Evolutionary conservation across 2,329 filamentous ascomycete genomes (phyloP).

Genomic region (Fusarium buharicum): DNA sequence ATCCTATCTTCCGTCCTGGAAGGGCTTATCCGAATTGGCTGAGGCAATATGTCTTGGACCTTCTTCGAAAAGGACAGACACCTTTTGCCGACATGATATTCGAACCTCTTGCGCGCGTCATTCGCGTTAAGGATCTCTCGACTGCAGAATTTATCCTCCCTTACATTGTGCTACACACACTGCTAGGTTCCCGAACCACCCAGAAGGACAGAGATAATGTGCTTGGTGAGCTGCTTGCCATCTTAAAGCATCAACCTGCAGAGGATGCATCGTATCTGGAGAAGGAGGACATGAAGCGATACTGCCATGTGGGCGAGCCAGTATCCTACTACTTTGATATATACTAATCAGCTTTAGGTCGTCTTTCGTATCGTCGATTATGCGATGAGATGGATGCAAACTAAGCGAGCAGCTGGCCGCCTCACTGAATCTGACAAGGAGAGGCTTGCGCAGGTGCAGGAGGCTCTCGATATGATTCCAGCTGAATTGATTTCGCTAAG

Average conservation of each 20-base stretch:
- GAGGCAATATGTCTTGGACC: slow-evolving; percentile 79
- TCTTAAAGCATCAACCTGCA: slow-evolving; percentile 72
- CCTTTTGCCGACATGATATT: slow-evolving; percentile 81
- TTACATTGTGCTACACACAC: slow-evolving; percentile 84
- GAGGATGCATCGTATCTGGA: slow-evolving; percentile 66
- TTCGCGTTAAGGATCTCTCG: slow-evolving; percentile 84
- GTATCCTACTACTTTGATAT: background rate
- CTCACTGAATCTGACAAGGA: slow-evolving; percentile 57
- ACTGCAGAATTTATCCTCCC: slow-evolving; percentile 91
- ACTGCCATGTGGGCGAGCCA: slow-evolving; percentile 77
- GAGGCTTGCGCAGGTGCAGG: slow-evolving; percentile 61
- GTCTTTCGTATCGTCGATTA: slow-evolving; percentile 94
- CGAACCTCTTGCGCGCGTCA: slow-evolving; percentile 80
- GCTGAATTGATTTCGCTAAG: slow-evolving; percentile 78
- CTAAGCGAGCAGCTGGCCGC: slow-evolving; percentile 61
- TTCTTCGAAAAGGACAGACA: slow-evolving; percentile 81
- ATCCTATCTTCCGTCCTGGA: slow-evolving; percentile 79
- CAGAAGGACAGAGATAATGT: slow-evolving; percentile 72
- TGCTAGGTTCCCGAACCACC: slow-evolving; percentile 73
- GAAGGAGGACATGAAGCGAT: slow-evolving; percentile 81
- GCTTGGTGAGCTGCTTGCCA: slow-evolving; percentile 75
- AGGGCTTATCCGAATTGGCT: slow-evolving; percentile 85
- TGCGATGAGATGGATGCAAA: slow-evolving; percentile 87
- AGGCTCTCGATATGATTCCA: slow-evolving; percentile 71
- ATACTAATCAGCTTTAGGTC: slow-evolving; percentile 63